Conservation (phyloP, 768 basidiomycete genomes). For the Cyclocybe cylindracea region DNA sequence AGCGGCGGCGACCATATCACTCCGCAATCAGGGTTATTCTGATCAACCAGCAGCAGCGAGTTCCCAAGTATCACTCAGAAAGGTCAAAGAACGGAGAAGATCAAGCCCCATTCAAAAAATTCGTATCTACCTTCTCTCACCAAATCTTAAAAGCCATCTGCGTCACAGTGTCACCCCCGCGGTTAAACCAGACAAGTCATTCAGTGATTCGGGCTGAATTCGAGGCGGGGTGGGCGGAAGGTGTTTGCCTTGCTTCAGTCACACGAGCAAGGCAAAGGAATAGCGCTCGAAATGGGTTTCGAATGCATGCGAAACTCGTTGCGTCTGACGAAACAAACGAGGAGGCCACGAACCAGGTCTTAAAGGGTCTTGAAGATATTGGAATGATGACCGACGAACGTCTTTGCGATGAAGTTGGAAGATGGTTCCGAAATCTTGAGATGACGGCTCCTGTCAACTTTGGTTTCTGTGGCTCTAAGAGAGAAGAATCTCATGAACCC, state of each 20-base stretch:
- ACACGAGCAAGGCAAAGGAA: slow-evolving; percentile 44
- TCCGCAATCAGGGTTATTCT: slow-evolving; percentile 34
- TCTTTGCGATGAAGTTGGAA: slow-evolving; percentile 25
- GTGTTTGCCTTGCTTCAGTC: slow-evolving; percentile 54
- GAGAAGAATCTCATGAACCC: slow-evolving; percentile 29
- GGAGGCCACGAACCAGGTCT: slow-evolving; percentile 24
- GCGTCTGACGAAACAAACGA: slow-evolving; percentile 16
- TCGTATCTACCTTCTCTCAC: slow-evolving; percentile 59
- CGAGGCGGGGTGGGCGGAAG: slow-evolving; percentile 63
- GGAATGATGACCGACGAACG: slow-evolving; percentile 25
- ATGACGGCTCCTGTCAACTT: slow-evolving; percentile 34
- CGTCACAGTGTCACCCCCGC: slow-evolving; percentile 35
- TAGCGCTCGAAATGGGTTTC: slow-evolving; percentile 48
- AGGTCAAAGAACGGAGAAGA: not conserved
- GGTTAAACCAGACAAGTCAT: slow-evolving; percentile 33
- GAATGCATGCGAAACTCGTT: slow-evolving; percentile 42
- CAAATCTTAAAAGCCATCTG: slow-evolving; percentile 51
- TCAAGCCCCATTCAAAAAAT: slow-evolving; percentile 36
- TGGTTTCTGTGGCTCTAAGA: slow-evolving; percentile 38
- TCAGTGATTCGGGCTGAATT: slow-evolving; percentile 51
- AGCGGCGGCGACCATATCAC: slow-evolving; percentile 65
- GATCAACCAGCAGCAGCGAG: no score
- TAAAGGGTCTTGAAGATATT: slow-evolving; percentile 39
- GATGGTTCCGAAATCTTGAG: not conserved
- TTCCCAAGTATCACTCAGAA: not conserved